Evolutionary conservation across 331 rosid genomes (phyloP), one percentile per base, ranked within the genome.

Genomic region (Rosa hybrid): DNA sequence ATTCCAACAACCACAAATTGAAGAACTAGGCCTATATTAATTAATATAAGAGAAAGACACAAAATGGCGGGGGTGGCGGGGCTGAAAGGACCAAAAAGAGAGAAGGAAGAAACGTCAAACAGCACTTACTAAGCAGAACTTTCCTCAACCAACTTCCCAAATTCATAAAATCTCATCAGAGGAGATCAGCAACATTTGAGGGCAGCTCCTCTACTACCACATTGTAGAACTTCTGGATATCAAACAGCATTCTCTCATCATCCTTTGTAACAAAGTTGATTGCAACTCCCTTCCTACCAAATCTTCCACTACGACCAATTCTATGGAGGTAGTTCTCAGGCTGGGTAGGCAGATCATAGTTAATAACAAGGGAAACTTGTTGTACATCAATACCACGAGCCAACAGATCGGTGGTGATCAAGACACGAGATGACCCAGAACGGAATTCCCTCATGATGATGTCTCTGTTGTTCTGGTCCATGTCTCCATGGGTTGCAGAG

Each of bases 351-450:
- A 92, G 97, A 75, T 92, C 97, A 81, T 70, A 92, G 62, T 92
- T 92, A 18, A 92, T 92, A 57, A 92, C 97, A 12, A 92, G 90
- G 53, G 97, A 92, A 82, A 92, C 97, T 82, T 92, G 97, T 60
- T 92, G 97, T 50, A 92, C 97, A 76, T 92, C 97, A 59, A 92
- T 92, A 78, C 94, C 97, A 81, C 97, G 97, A 2, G 97, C 97
- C 90, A 92, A 81, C 18, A 90, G 91, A 86, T 92, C 92, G 4
- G 97, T 92, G 17, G 97, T 92, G 38, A 92, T 92, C 18, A 92
- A 81, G 57, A 92, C 97, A 67, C 97, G 91, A 13, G 94, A 92
- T 6, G 97, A 92, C 0, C 97, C 97, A n/a, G 97, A 92, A n/a
- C 94, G 94, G 72, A 92, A 92, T 74, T 92, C 97, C 18, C 97